A percentile compares a stretch with the other conserved stretches of the same genome.
Conservation (phyloP, 257 asterid species). For the Nicotiana attenuata region DNA sequence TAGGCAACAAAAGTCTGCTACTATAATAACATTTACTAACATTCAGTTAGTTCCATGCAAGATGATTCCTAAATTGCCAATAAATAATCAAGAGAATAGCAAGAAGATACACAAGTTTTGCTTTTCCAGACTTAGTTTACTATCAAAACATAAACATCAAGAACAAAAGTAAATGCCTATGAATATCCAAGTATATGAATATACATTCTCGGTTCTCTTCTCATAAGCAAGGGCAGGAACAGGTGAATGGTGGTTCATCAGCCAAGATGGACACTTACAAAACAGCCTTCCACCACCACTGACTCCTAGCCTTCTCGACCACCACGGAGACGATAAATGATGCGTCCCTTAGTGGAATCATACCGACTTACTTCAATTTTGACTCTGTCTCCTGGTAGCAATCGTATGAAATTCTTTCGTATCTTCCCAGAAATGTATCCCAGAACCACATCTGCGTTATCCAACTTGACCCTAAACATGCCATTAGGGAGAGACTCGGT, state of each 20-base stretch:
- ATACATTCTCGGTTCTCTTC: conserved; percentile 8
- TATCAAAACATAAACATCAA: background rate
- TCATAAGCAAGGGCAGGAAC: background rate
- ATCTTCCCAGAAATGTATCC: conserved; percentile 30
- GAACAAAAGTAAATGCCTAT: conserved; percentile 11
- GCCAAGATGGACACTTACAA: background rate
- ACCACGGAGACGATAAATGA: conserved; percentile 20
- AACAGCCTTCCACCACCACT: background rate
- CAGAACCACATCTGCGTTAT: conserved; percentile 18
- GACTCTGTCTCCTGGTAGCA: conserved; percentile 19
- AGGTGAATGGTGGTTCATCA: conserved; percentile 1
- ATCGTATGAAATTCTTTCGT: conserved; percentile 20
- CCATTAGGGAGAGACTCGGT: conserved; percentile 27
- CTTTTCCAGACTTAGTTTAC: background rate
- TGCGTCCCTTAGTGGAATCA: conserved; percentile 22
- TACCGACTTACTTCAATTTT: conserved; percentile 16
- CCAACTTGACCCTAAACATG: conserved; percentile 24
- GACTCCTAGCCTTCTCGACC: conserved; percentile 10
- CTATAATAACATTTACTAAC: too few relatives aligned
- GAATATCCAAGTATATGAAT: background rate
- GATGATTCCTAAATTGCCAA: too few relatives aligned
- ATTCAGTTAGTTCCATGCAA: too few relatives aligned
- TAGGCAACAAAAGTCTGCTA: background rate
- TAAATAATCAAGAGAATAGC: background rate
- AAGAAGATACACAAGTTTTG: background rate